Evolutionary conservation across 2,329 filamentous ascomycete genomes (phyloP).

Genomic region (Dendryphion nanum): DNA sequence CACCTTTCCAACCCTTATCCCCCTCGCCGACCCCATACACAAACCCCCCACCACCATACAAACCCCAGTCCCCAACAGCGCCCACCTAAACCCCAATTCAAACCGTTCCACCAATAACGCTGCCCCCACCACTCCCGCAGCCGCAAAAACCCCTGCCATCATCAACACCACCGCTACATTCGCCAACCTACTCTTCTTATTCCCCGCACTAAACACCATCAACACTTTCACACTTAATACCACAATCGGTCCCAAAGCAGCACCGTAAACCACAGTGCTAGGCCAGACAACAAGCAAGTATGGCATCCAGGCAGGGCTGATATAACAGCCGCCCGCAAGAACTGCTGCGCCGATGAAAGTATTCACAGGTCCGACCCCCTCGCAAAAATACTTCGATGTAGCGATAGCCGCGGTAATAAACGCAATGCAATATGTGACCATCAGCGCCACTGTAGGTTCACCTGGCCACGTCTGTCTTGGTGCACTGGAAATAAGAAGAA

Average conservation of each 20-base stretch:
- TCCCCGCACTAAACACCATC: conserved; percentile 2
- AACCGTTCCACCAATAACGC: background rate
- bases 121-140: conserved; percentile 2
- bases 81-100: background rate
- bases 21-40: conserved; percentile 7
- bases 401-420: conserved; percentile 4
- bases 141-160: conserved; percentile 1
- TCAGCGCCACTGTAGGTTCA: conserved; percentile 2
- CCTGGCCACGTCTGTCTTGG: conserved; percentile 5
- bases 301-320: conserved; percentile 5
- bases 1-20: conserved; percentile 3
- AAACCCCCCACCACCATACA: conserved; percentile 7
- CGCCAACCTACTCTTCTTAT: background rate
- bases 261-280: conserved; percentile 5
- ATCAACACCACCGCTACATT: conserved; percentile 1
- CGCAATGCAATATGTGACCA: conserved; percentile 4
- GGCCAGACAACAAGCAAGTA: conserved; percentile 1
- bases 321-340: conserved; percentile 1
- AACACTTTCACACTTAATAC: conserved; percentile 5
- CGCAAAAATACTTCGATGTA: background rate
- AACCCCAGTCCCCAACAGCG: conserved; percentile 1
- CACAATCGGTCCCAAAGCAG: conserved; percentile 9
- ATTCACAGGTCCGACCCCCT: conserved; percentile 7
- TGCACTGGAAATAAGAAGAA: conserved; percentile 8
- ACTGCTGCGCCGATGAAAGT: conserved; percentile 4